Percentiles rank a stretch among this genome's conserved stretches.
Conservation (phyloP, 495 filamentous ascomycete species). For the Aspergillus incahuasiensis region DNA sequence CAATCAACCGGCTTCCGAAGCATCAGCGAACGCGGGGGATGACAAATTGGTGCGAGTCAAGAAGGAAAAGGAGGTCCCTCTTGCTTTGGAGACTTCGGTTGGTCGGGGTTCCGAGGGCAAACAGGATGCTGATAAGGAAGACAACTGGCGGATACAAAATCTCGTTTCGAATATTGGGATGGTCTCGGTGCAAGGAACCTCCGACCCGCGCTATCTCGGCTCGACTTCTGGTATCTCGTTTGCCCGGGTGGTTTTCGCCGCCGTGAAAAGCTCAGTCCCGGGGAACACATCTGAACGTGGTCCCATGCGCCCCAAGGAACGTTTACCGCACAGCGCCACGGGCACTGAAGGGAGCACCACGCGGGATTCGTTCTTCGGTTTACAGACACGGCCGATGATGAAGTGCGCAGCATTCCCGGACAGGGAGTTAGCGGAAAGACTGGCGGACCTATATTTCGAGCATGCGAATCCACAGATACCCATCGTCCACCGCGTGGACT, state of each 20-base stretch:
- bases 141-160: conserved; percentile 62
- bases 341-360: conserved; percentile 63
- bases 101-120: conserved; percentile 19
- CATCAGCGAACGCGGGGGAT: conserved; percentile 11
- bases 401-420: conserved; percentile 81
- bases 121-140: conserved; percentile 42
- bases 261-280: conserved; percentile 77
- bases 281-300: conserved; percentile 55
- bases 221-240: conserved; percentile 92
- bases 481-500: conserved; percentile 81
- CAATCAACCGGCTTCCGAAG: conserved; percentile 19
- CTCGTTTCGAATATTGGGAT: conserved; percentile 73
- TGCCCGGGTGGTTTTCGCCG: conserved; percentile 89
- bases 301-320: conserved; percentile 44
- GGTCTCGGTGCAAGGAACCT: conserved; percentile 69
- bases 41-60: conserved; percentile 23
- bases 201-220: conserved; percentile 75
- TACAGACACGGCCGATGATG: conserved; percentile 85
- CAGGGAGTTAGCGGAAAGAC: conserved; percentile 60
- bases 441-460: conserved; percentile 86
- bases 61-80: conserved; percentile 20
- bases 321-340: conserved; percentile 39
- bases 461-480: conserved; percentile 95
- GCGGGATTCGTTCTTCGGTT: conserved; percentile 91
- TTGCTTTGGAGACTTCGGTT: conserved; percentile 31